phyloP scores from a whole-genome alignment of 2,329 filamentous ascomycete species.

The Zasmidium citrigriseum region DNA sequence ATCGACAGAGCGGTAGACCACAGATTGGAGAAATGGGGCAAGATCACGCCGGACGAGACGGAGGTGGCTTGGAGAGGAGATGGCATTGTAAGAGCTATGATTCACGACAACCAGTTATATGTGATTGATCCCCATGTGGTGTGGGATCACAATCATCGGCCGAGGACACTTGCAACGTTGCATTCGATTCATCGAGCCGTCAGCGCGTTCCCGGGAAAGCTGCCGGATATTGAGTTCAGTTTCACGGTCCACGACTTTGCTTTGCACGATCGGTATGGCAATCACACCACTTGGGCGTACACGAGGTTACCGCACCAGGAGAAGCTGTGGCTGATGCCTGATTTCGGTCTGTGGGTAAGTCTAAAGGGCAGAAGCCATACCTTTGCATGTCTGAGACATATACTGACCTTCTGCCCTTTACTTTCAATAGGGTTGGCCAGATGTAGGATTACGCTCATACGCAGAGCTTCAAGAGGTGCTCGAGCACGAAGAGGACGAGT shows the following conservation, averaged over 20 bases:
- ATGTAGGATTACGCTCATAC: constrained; percentile 36
- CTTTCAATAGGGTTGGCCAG: constrained; percentile 56
- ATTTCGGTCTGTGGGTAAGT: constrained; percentile 54
- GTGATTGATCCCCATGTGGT: constrained; percentile 27
- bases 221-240: constrained; percentile 51
- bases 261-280: constrained; percentile 16
- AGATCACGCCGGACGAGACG: constrained; percentile 26
- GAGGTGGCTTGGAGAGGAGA: constrained; percentile 25
- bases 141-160: constrained; percentile 27
- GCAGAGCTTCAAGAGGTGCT: constrained; percentile 20
- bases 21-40: constrained; percentile 20
- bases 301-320: constrained; percentile 34
- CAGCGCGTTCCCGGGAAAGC: constrained; percentile 34
- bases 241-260: constrained; percentile 47
- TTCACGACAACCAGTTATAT: constrained; percentile 33
- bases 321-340: constrained; percentile 53
- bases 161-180: constrained; percentile 40
- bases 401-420: no score
- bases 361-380: no score
- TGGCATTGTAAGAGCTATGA: constrained; percentile 28
- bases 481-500: constrained; percentile 22
- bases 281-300: constrained; percentile 29
- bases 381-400: no score
- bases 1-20: constrained; percentile 31
- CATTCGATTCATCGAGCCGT: constrained; percentile 51